Evolutionary conservation across 2,329 filamentous ascomycete species (phyloP), one percentile per base, ranked within the genome.

Genomic region (Phaeosphaeriaceae sp.): DNA sequence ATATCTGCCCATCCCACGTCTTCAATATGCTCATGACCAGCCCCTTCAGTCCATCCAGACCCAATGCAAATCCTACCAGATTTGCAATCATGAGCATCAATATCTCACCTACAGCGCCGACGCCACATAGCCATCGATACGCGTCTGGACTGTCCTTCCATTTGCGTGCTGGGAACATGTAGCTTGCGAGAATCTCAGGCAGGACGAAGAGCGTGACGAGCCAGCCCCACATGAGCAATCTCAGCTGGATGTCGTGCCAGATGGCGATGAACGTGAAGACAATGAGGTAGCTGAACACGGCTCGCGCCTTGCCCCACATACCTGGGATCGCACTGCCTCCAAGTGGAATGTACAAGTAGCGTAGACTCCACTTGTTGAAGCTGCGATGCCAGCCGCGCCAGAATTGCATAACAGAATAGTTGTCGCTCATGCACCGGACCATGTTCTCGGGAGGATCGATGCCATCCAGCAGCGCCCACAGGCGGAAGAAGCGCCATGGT

Each of bases 381-480:
- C 88, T 92, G 52, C 93, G 89, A 79, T 99, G 95, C 96, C 96
- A 99, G 31, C 88, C 89, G 61, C 95, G 91, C 95, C 95, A 99
- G 81, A 99, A 99, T 20, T 89, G 89, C 42, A 93, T 85, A 0
- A 92, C 90, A 63, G 90, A 93, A 81, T 93, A 97, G 77, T 98
- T 98, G 81, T 99, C 88, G 72, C 89, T 93, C 79, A 97, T 92
- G 79, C 96, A 99, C 67, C 95, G 91, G 54, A 97, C 87, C 92
- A 99, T 97, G 80, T 99, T 99, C 80, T 99, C 95, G 0, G 95
- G 94, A 0, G 95, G 92, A 73, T 99, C 95, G 67, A 99, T 88
- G 60, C 91, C 92, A 75, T 99, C 95, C 17, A 93, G 75, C 3
- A 99, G 85, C 0, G 92, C 85, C 95, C 95, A 99, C n/a, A 99